phyloP scores from a whole-genome alignment of 1,284 basidiomycete species.

The Sanguinoderma infundibulare region DNA sequence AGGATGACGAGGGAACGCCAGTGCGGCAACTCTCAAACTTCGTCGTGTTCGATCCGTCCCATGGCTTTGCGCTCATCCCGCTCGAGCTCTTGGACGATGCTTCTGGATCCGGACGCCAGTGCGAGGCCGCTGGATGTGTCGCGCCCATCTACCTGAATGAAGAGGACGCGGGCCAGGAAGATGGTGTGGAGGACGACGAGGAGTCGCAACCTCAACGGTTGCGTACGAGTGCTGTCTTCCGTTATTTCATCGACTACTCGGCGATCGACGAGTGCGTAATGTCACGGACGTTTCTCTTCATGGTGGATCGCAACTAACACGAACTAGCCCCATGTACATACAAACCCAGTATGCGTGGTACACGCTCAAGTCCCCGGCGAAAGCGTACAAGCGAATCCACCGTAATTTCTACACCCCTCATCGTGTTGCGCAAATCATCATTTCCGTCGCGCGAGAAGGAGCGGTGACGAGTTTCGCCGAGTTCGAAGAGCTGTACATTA shows the following conservation, averaged over 20 bases:
- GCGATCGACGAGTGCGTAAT: conserved; percentile 42
- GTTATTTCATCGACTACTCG: conserved; percentile 42
- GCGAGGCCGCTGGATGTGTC: conserved; percentile 44
- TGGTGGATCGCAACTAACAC: not conserved
- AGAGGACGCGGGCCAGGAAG: conserved; percentile 47
- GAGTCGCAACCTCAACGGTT: conserved; percentile 36
- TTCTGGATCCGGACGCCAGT: conserved; percentile 12
- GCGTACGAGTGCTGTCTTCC: conserved; percentile 38
- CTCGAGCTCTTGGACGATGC: conserved; percentile 36
- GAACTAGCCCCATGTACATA: conserved; percentile 58
- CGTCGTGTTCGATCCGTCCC: not conserved
- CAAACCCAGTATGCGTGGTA: conserved; percentile 68
- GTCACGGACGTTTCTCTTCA: conserved; percentile 1
- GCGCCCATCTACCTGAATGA: conserved; percentile 40
- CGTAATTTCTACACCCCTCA: conserved; percentile 53
- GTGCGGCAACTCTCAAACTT: conserved; percentile 1
- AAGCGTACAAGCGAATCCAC: conserved; percentile 49
- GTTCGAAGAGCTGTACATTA: conserved; percentile 18
- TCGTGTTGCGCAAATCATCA: conserved; percentile 49
- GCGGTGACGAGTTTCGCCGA: conserved; percentile 5
- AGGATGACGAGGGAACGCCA: not conserved
- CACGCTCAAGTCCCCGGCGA: conserved; percentile 51
- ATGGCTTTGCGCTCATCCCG: conserved; percentile 31
- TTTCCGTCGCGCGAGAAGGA: conserved; percentile 30
- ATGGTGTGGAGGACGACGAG: conserved; percentile 41